Percentiles rank a stretch among this genome's conserved stretches.
phyloP scores from a whole-genome alignment of 1,284 basidiomycete species.

The Rhodotorula mucilaginosa region DNA sequence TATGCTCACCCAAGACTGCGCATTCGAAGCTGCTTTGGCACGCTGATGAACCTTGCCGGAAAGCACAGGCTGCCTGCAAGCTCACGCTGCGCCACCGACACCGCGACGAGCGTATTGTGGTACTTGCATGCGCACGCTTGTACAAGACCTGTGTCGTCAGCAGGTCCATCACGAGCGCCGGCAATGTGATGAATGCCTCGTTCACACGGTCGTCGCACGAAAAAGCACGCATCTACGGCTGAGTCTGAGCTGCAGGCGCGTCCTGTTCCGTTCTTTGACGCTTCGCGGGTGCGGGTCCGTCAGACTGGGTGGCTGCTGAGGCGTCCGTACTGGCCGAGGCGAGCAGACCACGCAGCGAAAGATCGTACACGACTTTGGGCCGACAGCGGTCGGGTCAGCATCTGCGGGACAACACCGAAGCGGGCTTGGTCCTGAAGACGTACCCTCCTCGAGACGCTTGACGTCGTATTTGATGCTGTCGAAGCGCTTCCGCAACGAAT shows the following conservation, averaged over 20 bases:
- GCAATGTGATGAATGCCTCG: too few relatives aligned
- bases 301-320: neutral
- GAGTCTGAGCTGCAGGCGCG: neutral
- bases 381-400: neutral
- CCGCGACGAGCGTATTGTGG: too few relatives aligned
- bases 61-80: too few relatives aligned
- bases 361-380: conserved; percentile 71
- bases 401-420: neutral
- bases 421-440: conserved; percentile 26
- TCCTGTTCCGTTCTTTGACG: neutral
- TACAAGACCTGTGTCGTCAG: too few relatives aligned
- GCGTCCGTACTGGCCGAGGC: neutral
- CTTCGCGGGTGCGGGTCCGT: neutral
- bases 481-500: conserved; percentile 69
- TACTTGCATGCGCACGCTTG: too few relatives aligned
- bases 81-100: too few relatives aligned
- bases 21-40: too few relatives aligned
- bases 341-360: conserved; percentile 67
- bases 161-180: too few relatives aligned
- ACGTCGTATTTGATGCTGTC: conserved; percentile 65
- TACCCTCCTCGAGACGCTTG: conserved; percentile 85
- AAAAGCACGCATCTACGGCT: neutral
- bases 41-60: too few relatives aligned
- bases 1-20: too few relatives aligned
- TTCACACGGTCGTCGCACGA: neutral